These are phyloP conservation scores for Conticribra weissflogii DNA, from an alignment of 108 stramenopile genomes.

Conservation along the genomic window DNA sequence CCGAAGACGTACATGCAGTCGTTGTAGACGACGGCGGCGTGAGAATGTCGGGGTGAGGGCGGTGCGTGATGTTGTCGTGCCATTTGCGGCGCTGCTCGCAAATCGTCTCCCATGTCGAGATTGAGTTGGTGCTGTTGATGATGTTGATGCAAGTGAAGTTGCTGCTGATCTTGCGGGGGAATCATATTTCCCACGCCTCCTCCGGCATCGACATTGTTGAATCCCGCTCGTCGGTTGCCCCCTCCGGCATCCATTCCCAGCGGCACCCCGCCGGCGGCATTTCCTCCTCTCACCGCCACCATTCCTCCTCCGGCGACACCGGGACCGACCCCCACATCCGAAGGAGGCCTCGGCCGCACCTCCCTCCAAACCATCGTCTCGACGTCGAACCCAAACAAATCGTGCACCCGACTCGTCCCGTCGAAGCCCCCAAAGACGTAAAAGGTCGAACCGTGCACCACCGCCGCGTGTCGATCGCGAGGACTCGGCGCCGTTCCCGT, in stretches of 20 bases:
- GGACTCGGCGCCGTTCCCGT: slow-evolving; percentile 73
- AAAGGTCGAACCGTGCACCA: slow-evolving; percentile 75
- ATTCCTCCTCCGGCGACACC: background rate
- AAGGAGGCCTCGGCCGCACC: slow-evolving; percentile 45
- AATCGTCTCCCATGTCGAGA: slow-evolving; percentile 1
- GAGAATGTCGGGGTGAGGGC: slow-evolving; percentile 94
- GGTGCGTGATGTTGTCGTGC: slow-evolving; percentile 38
- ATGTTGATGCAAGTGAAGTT: slow-evolving; percentile 1
- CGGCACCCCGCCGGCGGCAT: slow-evolving; percentile 5
- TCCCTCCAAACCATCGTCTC: slow-evolving; percentile 77
- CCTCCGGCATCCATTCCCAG: background rate
- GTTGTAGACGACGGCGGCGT: slow-evolving; percentile 89
- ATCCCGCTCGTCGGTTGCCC: slow-evolving; percentile 1
- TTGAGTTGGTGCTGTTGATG: slow-evolving; percentile 2
- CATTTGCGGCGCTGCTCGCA: slow-evolving; percentile 9
- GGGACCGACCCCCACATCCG: background rate
- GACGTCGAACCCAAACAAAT: slow-evolving; percentile 93
- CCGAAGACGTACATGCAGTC: slow-evolving; percentile 90
- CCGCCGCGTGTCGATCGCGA: slow-evolving; percentile 89
- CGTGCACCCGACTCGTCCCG: slow-evolving; percentile 85
- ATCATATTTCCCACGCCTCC: slow-evolving; percentile 23
- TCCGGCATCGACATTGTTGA: slow-evolving; percentile 35
- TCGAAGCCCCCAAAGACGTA: slow-evolving; percentile 94
- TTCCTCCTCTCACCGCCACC: no score
- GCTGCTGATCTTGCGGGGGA: slow-evolving; percentile 4